These are phyloP conservation scores for Microbotryum scabiosae DNA, from an alignment of 1,284 basidiomycete species.

Conservation along the genomic window DNA sequence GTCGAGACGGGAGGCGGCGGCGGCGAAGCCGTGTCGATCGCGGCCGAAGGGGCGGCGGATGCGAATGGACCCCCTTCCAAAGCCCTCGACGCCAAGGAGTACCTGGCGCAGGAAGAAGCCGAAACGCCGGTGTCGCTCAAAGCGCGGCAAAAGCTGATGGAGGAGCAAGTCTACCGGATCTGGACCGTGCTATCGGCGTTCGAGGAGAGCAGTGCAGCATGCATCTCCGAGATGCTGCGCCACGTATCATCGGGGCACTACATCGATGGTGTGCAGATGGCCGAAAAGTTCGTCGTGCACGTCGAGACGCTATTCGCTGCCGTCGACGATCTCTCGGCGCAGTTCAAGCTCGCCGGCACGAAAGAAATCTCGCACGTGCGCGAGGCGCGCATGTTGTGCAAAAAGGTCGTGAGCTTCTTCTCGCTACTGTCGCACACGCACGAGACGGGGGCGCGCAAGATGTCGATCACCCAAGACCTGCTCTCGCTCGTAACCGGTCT, in stretches of 20 bases:
- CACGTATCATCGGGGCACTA: constrained; percentile 96
- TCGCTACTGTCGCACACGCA: constrained; percentile 94
- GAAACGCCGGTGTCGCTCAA: constrained; percentile 78
- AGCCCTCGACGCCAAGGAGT: constrained; percentile 22
- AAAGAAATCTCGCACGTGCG: constrained; percentile 99
- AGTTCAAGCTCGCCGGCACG: constrained; percentile 69
- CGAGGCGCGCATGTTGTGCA: constrained; percentile 95
- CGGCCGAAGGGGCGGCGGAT: constrained; percentile 2
- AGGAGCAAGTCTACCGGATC: constrained; percentile 94
- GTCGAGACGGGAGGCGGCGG: constrained; percentile 35
- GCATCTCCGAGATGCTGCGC: constrained; percentile 96
- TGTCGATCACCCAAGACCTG: constrained; percentile 95
- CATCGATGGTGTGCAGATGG: constrained; percentile 93
- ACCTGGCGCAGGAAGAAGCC: constrained; percentile 52
- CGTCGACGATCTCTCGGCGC: constrained; percentile 89
- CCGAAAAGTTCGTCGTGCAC: constrained; percentile 96
- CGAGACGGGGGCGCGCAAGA: constrained; percentile 75
- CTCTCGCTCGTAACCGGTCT: constrained; percentile 96
- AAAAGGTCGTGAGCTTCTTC: constrained; percentile 98
- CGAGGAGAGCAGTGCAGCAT: constrained; percentile 97
- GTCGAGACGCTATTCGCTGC: constrained; percentile 96
- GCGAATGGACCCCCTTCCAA: neutral
- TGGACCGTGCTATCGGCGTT: constrained; percentile 99
- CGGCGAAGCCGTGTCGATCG: constrained; percentile 27
- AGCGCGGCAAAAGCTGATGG: constrained; percentile 88